Conservation (phyloP, 352 stramenopile species). For the Phytophthora citrophthora region DNA sequence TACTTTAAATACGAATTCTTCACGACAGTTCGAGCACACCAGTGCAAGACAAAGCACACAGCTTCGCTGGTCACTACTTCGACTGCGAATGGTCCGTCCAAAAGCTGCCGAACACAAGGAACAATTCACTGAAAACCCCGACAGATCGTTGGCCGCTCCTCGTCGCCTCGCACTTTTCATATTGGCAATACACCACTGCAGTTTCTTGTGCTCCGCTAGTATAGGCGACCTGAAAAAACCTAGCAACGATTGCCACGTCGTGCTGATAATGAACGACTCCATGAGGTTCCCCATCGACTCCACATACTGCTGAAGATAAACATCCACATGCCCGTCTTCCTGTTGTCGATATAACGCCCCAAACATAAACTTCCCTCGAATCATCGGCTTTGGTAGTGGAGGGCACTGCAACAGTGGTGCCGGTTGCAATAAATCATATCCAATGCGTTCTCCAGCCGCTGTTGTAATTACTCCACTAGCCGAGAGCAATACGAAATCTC, state of each 20-base stretch:
- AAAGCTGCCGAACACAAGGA: constrained; percentile 21
- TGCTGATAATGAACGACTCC: constrained; percentile 26
- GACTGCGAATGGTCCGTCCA: constrained; percentile 22
- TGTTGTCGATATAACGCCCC: constrained; percentile 40
- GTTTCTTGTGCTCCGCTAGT: constrained; percentile 36
- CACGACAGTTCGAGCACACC: constrained; percentile 35
- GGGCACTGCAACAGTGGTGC: constrained; percentile 41
- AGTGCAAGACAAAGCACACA: constrained; percentile 31
- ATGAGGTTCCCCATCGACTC: constrained; percentile 34
- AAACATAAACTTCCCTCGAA: constrained; percentile 43
- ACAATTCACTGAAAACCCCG: constrained; percentile 23
- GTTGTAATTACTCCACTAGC: constrained; percentile 46
- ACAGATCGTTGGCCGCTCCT: constrained; percentile 15
- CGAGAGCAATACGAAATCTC: constrained; percentile 53
- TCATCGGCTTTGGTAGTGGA: constrained; percentile 31
- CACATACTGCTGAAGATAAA: constrained; percentile 43
- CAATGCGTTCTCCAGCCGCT: constrained; percentile 46
- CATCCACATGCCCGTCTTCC: constrained; percentile 37
- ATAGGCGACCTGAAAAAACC: constrained; percentile 31
- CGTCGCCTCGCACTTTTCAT: constrained; percentile 32
- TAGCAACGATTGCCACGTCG: constrained; percentile 33
- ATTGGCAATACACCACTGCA: constrained; percentile 42
- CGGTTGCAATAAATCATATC: constrained; percentile 63
- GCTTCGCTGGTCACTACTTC: constrained; percentile 21
- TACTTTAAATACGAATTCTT: constrained; percentile 26